Percentiles rank a stretch among this genome's conserved stretches.
Evolutionary conservation across 306 rosid genomes (phyloP).

Genomic region (Castanopsis chinensis): DNA sequence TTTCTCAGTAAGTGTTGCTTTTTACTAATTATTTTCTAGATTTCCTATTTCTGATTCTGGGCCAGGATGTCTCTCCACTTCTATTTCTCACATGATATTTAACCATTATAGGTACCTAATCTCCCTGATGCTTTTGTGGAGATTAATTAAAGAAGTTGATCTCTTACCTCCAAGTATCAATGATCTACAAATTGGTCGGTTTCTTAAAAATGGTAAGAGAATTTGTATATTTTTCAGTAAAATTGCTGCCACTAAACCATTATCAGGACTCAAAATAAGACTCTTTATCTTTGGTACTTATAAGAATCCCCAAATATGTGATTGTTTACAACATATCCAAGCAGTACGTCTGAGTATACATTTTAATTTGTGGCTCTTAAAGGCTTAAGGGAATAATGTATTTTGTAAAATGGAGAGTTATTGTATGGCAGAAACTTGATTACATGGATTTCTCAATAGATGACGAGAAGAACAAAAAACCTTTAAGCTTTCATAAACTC

Average conservation of each 20-base stretch:
- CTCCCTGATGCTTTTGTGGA: conserved; percentile 65
- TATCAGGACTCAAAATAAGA: not conserved
- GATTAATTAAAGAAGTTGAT: conserved; percentile 59
- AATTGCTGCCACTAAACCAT: not conserved
- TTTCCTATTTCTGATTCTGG: not conserved
- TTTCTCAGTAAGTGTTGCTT: conserved; percentile 76
- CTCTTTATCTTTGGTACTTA: not conserved
- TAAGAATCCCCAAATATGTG: not conserved
- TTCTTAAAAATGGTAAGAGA: conserved; percentile 63
- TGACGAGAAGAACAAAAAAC: not conserved
- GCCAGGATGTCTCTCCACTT: not conserved
- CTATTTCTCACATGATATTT: not conserved
- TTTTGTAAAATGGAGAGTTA: not conserved
- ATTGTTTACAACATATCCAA: not conserved
- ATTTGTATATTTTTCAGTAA: conserved; percentile 3
- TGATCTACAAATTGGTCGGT: conserved; percentile 66
- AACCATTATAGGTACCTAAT: conserved; percentile 59
- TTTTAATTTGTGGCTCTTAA: not conserved
- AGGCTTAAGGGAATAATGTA: not conserved
- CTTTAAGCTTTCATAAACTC: not conserved
- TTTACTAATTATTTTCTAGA: not conserved
- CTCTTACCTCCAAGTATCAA: conserved; percentile 73
- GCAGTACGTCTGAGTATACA: not conserved
- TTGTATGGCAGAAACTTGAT: not conserved
- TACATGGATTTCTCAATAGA: not conserved